A percentile compares a stretch with the other conserved stretches of the same genome.
These are phyloP conservation scores for Inga laurina DNA, from an alignment of 306 rosid species.

Conservation along the genomic window DNA sequence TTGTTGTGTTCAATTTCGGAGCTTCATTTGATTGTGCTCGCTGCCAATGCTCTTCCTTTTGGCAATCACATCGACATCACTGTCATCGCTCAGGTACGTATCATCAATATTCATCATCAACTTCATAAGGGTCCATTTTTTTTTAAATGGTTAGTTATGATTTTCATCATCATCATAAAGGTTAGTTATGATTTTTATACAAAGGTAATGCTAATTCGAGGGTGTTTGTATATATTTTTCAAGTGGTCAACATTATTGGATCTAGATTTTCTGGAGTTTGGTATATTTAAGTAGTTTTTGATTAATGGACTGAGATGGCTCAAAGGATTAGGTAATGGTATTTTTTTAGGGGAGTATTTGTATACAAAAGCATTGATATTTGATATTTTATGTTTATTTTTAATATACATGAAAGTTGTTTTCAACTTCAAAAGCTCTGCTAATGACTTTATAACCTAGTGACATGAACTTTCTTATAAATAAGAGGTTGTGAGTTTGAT, in stretches of 20 bases:
- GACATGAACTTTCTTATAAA: not conserved
- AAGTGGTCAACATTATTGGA: not conserved
- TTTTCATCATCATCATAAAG: no score
- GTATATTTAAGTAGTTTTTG: not conserved
- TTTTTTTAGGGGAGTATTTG: not conserved
- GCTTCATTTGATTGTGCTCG: not conserved
- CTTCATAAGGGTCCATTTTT: no score
- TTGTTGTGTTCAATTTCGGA: not conserved
- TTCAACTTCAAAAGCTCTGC: no score
- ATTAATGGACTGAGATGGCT: no score
- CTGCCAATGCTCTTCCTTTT: not conserved
- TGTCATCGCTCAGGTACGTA: not conserved
- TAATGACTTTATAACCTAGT: no score
- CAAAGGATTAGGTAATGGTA: not conserved
- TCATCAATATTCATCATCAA: not conserved
- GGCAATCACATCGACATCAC: slow-evolving; percentile 9
- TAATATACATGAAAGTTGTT: no score
- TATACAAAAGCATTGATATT: not conserved
- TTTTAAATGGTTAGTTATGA: no score
- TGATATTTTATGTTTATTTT: not conserved
- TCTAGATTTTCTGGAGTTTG: no score
- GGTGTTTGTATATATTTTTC: not conserved
- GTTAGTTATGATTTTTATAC: no score
- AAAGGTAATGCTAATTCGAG: no score
- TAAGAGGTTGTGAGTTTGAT: no score